A percentile compares a stretch with the other conserved stretches of the same genome.
phyloP scores from a whole-genome alignment of 257 asterid genomes.

The Striga asiatica region DNA sequence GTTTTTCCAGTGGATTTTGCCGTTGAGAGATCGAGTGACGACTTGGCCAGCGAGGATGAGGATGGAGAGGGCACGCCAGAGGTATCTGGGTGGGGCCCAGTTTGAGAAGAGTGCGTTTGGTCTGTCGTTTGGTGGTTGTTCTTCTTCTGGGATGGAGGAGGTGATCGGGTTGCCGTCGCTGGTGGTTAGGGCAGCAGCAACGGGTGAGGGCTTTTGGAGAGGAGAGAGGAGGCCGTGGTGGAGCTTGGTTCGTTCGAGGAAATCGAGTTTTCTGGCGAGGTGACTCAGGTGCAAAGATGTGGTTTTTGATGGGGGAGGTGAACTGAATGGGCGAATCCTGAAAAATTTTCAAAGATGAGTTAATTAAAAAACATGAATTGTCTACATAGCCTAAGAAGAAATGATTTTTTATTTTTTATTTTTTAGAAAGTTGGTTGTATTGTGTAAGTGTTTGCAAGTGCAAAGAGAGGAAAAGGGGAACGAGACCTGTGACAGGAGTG shows the following conservation, averaged over 20 bases:
- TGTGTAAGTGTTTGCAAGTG: no score
- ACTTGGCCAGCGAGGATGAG: constrained; percentile 79
- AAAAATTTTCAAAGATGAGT: constrained; percentile 6
- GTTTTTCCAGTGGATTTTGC: constrained; percentile 77
- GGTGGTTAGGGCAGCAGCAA: constrained; percentile 30
- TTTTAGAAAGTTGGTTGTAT: no score
- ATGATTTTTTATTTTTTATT: no score
- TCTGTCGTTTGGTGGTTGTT: constrained; percentile 27
- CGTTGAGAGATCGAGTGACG: constrained; percentile 39
- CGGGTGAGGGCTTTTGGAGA: constrained; percentile 18
- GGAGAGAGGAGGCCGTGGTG: constrained; percentile 23
- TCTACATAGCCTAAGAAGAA: background rate
- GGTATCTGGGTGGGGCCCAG: constrained; percentile 88
- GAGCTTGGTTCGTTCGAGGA: constrained; percentile 21
- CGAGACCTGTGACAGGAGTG: constrained; percentile 38
- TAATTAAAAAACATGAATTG: background rate
- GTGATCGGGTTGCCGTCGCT: constrained; percentile 40
- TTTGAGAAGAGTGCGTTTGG: constrained; percentile 33
- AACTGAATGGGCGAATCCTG: constrained; percentile 24
- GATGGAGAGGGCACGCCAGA: constrained; percentile 81
- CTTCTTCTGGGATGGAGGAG: constrained; percentile 38
- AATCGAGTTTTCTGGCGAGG: constrained; percentile 22
- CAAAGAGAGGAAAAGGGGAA: background rate
- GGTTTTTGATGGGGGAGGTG: constrained; percentile 10
- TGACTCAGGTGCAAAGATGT: constrained; percentile 19